Conservation (phyloP, 768 basidiomycete genomes). For the Boletus barrowsii region DNA sequence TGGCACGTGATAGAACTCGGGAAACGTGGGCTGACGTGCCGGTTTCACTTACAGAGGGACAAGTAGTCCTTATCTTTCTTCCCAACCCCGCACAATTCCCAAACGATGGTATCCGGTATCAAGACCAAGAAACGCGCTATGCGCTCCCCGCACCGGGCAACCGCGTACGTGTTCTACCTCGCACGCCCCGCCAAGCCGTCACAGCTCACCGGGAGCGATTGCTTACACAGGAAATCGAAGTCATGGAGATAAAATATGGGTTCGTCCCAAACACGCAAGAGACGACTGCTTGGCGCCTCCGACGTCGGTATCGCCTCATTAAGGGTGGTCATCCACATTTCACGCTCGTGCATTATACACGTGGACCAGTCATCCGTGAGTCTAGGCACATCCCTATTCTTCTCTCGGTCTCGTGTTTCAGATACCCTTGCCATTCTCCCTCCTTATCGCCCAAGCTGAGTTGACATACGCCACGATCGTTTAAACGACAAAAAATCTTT, state of each 20-base stretch:
- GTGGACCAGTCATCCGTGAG: slow-evolving; percentile 63
- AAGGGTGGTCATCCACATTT: slow-evolving; percentile 74
- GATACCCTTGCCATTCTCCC: slow-evolving; percentile 10
- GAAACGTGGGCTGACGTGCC: neutral
- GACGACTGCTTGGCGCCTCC: slow-evolving; percentile 58
- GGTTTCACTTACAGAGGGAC: slow-evolving; percentile 48
- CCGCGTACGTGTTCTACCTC: slow-evolving; percentile 45
- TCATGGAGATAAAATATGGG: slow-evolving; percentile 69
- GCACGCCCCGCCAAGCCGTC: neutral
- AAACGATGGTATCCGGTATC: slow-evolving; percentile 73
- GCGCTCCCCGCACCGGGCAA: slow-evolving; percentile 44
- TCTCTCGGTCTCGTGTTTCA: slow-evolving; percentile 17
- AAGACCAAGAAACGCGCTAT: slow-evolving; percentile 67
- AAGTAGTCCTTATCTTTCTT: slow-evolving; percentile 62
- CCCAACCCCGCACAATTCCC: slow-evolving; percentile 60
- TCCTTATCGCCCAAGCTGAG: slow-evolving; percentile 6
- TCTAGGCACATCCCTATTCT: slow-evolving; percentile 15
- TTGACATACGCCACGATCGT: neutral
- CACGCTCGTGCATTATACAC: slow-evolving; percentile 74
- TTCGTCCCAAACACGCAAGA: slow-evolving; percentile 71
- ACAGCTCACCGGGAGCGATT: neutral
- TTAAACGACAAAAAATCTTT: neutral
- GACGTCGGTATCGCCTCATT: slow-evolving; percentile 66
- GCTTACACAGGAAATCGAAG: slow-evolving; percentile 65
- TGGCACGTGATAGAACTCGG: neutral